phyloP scores from a whole-genome alignment of 2,329 filamentous ascomycete genomes.

The Claviceps arundinis region DNA sequence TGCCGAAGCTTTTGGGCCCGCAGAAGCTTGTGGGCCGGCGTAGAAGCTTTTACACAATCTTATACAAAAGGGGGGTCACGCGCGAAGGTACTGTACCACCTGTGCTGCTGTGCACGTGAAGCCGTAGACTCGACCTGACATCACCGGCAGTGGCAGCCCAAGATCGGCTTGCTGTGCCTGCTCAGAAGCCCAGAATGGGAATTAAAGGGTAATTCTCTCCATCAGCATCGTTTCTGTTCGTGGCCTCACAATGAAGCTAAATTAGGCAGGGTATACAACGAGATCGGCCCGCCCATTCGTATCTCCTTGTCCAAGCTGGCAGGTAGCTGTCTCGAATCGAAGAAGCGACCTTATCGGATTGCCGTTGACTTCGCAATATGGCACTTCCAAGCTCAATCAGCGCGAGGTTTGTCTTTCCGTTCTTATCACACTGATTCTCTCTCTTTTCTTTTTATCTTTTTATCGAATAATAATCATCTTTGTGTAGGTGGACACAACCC shows the following conservation, averaged over 20 bases:
- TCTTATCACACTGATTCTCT: background rate
- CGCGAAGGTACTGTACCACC: no score
- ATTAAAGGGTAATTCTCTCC: constrained; percentile 43
- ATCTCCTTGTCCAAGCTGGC: constrained; percentile 74
- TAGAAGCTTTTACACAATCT: no score
- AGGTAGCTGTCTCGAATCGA: constrained; percentile 58
- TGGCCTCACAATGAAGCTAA: background rate
- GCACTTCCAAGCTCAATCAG: constrained; percentile 86
- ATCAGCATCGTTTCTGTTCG: background rate
- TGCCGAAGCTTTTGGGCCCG: no score
- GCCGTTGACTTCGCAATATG: constrained; percentile 95
- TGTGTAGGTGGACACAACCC: constrained; percentile 67
- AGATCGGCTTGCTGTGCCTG: background rate
- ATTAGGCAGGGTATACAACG: constrained; percentile 63
- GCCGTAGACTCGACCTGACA: background rate
- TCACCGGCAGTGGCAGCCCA: background rate
- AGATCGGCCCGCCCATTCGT: constrained; percentile 70
- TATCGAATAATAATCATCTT: constrained; percentile 4
- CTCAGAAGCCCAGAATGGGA: constrained; percentile 33
- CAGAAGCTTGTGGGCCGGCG: no score
- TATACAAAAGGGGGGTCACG: no score
- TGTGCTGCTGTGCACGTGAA: background rate
- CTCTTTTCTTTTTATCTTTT: background rate
- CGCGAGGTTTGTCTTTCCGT: constrained; percentile 38
- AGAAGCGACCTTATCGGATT: constrained; percentile 62